Evolutionary conservation across 2,329 filamentous ascomycete species (phyloP).

Genomic region (Claviceps digitariae): DNA sequence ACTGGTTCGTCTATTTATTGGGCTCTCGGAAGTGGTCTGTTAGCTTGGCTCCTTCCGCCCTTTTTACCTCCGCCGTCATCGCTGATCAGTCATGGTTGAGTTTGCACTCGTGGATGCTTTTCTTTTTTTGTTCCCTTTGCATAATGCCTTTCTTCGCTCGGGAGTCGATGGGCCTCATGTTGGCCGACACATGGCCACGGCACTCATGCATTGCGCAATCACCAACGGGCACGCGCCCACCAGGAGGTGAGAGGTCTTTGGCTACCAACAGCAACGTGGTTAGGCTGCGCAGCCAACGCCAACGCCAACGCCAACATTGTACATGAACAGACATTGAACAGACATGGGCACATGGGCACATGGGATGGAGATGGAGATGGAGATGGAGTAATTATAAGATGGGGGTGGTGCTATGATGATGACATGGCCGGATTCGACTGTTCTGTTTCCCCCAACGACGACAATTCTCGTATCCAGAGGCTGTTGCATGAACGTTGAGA

Average conservation of each 20-base stretch:
- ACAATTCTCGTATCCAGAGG: neutral
- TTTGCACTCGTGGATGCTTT: too few species aligned
- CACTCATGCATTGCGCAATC: neutral
- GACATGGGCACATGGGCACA: too few species aligned
- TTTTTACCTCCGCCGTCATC: too few species aligned
- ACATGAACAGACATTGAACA: too few species aligned
- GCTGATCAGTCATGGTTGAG: too few species aligned
- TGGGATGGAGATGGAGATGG: too few species aligned
- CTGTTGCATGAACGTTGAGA: neutral
- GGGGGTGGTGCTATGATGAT: neutral
- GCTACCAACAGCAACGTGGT: neutral
- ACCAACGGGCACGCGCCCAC: neutral
- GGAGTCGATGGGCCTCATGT: neutral
- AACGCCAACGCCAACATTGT: too few species aligned
- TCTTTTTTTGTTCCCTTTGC: too few species aligned
- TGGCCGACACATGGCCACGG: neutral
- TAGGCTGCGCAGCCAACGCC: neutral
- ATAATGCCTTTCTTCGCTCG: too few species aligned
- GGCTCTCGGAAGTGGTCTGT: neutral
- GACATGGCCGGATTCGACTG: neutral
- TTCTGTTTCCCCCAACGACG: neutral
- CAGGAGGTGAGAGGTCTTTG: neutral
- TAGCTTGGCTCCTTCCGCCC: neutral
- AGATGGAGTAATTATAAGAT: too few species aligned
- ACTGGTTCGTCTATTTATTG: neutral